Percentiles rank a stretch among this genome's conserved stretches.
phyloP scores from a whole-genome alignment of 2,329 filamentous ascomycete genomes.

The Coniella lustricola region DNA sequence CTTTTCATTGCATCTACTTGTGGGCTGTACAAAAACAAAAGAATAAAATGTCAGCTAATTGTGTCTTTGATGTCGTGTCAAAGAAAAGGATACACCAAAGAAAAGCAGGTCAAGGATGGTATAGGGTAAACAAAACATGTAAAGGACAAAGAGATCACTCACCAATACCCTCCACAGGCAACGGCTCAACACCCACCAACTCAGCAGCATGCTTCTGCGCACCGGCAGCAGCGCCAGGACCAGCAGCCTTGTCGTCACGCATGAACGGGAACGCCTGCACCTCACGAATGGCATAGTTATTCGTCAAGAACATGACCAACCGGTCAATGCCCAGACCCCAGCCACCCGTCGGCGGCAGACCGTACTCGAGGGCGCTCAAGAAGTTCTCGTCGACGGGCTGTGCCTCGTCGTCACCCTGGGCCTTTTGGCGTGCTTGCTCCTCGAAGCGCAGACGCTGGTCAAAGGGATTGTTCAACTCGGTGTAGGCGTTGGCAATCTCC shows the following conservation, averaged over 20 bases:
- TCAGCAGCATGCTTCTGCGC: slow-evolving; percentile 38
- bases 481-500: slow-evolving; percentile 82
- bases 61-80: too few relatives aligned
- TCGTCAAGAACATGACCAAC: slow-evolving; percentile 89
- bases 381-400: slow-evolving; percentile 86
- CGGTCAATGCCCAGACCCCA: slow-evolving; percentile 97
- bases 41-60: not conserved
- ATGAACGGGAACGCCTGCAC: slow-evolving; percentile 96
- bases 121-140: too few relatives aligned
- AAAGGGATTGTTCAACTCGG: slow-evolving; percentile 91
- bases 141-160: slow-evolving; percentile 14
- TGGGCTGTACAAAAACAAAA: slow-evolving; percentile 3
- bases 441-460: slow-evolving; percentile 89
- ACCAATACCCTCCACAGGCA: slow-evolving; percentile 31
- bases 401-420: slow-evolving; percentile 92
- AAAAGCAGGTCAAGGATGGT: too few relatives aligned
- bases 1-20: slow-evolving; percentile 2
- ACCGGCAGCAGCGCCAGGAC: slow-evolving; percentile 34
- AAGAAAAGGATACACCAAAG: too few relatives aligned
- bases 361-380: slow-evolving; percentile 42
- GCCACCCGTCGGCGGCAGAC: slow-evolving; percentile 86
- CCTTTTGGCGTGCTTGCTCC: slow-evolving; percentile 94
- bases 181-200: slow-evolving; percentile 25
- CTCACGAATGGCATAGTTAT: slow-evolving; percentile 95
- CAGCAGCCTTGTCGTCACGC: slow-evolving; percentile 66